These are phyloP conservation scores for Acrocalymma vagum DNA, from an alignment of 2,329 filamentous ascomycete species.

Conservation along the genomic window DNA sequence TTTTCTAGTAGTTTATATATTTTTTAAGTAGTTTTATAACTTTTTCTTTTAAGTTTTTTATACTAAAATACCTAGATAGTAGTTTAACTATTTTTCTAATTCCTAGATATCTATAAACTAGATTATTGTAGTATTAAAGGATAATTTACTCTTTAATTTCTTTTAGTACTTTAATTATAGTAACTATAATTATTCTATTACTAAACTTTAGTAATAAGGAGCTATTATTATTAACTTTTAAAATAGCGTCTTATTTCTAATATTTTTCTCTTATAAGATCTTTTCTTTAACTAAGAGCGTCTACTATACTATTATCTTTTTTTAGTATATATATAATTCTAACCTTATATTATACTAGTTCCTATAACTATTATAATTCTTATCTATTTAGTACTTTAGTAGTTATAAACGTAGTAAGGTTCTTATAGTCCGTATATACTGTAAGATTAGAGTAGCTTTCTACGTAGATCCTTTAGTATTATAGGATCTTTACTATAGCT, in stretches of 20 bases:
- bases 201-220: background rate
- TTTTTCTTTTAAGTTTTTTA: constrained; percentile 6
- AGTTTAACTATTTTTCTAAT: constrained; percentile 6
- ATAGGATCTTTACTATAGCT: too few species aligned
- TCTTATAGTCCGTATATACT: too few species aligned
- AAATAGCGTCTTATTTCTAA: constrained; percentile 2
- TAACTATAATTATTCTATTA: background rate
- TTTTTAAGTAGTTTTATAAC: constrained; percentile 5
- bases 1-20: constrained; percentile 8
- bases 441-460: too few species aligned
- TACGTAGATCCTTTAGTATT: too few species aligned
- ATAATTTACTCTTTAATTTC: too few species aligned
- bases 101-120: too few species aligned
- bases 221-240: background rate
- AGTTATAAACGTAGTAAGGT: too few species aligned
- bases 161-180: constrained; percentile 3
- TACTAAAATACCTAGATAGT: constrained; percentile 5
- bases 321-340: too few species aligned
- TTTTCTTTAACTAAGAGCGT: constrained; percentile 7
- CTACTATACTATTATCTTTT: background rate
- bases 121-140: too few species aligned
- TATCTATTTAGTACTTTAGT: too few species aligned
- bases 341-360: too few species aligned
- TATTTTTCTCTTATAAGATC: constrained; percentile 6
- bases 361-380: too few species aligned